Percentiles rank a stretch among this genome's conserved stretches.
phyloP scores from a whole-genome alignment of 257 asterid species.

The Cruciata laevipes region DNA sequence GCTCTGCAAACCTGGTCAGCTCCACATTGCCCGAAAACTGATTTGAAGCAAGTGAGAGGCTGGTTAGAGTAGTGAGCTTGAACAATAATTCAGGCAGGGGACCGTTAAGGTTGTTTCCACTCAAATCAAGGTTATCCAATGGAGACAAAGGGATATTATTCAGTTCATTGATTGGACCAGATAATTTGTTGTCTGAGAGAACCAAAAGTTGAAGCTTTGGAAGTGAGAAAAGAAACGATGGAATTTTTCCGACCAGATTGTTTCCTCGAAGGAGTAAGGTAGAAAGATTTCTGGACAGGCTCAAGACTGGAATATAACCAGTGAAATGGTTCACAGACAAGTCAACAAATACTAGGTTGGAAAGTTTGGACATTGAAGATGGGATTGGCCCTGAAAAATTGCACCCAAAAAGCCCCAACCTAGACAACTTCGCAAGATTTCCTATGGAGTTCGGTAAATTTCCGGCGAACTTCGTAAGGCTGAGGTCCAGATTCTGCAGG shows the following conservation, averaged over 20 bases:
- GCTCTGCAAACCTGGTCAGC: slow-evolving; percentile 3
- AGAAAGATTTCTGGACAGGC: slow-evolving; percentile 29
- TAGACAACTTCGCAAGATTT: slow-evolving; percentile 31
- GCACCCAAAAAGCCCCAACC: slow-evolving; percentile 29
- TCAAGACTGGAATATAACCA: slow-evolving; percentile 45
- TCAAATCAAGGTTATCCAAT: slow-evolving; percentile 33
- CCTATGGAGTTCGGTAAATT: slow-evolving; percentile 43
- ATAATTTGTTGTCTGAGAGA: slow-evolving; percentile 37
- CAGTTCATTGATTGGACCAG: slow-evolving; percentile 24
- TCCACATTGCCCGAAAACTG: slow-evolving; percentile 35
- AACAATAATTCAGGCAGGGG: slow-evolving; percentile 43
- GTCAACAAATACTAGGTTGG: slow-evolving; percentile 31
- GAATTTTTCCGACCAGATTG: slow-evolving; percentile 33
- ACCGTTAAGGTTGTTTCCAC: slow-evolving; percentile 43
- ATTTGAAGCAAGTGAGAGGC: slow-evolving; percentile 33
- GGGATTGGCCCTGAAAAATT: slow-evolving; percentile 49
- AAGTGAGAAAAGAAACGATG: slow-evolving; percentile 33
- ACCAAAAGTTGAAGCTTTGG: slow-evolving; percentile 24
- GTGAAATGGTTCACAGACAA: slow-evolving; percentile 32
- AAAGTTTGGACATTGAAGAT: slow-evolving; percentile 33
- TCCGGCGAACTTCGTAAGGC: slow-evolving; percentile 39
- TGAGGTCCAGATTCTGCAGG: slow-evolving; percentile 35
- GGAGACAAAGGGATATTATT: slow-evolving; percentile 11
- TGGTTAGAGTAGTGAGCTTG: slow-evolving; percentile 21
- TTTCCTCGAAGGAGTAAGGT: slow-evolving; percentile 19